Percentiles rank a stretch among this genome's conserved stretches.
These are phyloP conservation scores for Cladochytrium tenue DNA, from an alignment of 371 early-diverging fungal genomes.

Conservation along the genomic window DNA sequence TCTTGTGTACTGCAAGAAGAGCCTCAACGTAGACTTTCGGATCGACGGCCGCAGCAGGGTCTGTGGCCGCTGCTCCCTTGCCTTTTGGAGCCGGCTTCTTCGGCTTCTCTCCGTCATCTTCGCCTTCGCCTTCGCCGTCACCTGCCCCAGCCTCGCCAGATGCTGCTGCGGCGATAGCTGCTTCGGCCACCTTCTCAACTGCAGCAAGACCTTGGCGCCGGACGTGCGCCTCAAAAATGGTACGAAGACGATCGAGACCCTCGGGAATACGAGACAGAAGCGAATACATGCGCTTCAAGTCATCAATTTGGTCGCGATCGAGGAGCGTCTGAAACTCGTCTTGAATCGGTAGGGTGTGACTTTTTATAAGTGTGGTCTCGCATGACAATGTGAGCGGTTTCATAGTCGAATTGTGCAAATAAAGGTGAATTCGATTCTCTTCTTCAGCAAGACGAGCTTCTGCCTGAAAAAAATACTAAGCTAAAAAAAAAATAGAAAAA, in stretches of 20 bases:
- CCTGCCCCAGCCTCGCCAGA: conserved; percentile 39
- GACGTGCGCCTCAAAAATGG: conserved; percentile 80
- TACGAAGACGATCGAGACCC: conserved; percentile 79
- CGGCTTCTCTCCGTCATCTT: conserved; percentile 28
- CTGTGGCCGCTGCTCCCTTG: conserved; percentile 20
- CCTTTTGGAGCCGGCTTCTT: conserved; percentile 23
- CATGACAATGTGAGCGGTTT: conserved; percentile 76
- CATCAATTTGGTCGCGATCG: conserved; percentile 81
- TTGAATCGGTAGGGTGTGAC: conserved; percentile 76
- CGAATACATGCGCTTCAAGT: conserved; percentile 82
- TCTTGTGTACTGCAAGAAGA: conserved; percentile 64
- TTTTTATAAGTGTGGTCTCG: conserved; percentile 80
- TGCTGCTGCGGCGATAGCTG: conserved; percentile 31
- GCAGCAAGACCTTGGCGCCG: conserved; percentile 79
- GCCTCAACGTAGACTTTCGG: conserved; percentile 53
- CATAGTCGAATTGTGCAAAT: conserved; percentile 79
- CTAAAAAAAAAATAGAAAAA: neutral
- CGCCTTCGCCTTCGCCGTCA: conserved; percentile 28
- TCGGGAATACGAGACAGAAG: conserved; percentile 79
- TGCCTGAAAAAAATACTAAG: conserved; percentile 41
- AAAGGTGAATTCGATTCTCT: conserved; percentile 82
- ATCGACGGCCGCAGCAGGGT: conserved; percentile 74
- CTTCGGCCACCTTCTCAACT: conserved; percentile 77
- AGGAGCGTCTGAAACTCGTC: conserved; percentile 88
- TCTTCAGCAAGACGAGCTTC: conserved; percentile 84